phyloP scores from a whole-genome alignment of 768 basidiomycete species.

The Gloeopeniophorella convolvens region DNA sequence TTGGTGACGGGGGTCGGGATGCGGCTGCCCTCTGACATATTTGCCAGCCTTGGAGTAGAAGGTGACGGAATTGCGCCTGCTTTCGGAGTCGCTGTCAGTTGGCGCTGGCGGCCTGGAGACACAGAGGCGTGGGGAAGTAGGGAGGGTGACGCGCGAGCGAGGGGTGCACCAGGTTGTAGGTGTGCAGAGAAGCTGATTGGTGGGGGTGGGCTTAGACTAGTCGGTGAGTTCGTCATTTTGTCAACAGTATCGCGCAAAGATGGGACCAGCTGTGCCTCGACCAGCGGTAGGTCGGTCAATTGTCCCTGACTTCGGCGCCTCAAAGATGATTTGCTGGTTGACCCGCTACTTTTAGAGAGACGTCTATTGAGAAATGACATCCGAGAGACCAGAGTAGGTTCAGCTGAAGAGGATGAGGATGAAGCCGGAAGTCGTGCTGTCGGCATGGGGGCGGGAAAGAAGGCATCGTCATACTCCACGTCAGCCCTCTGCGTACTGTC shows the following conservation, averaged over 20 bases:
- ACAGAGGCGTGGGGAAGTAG: slow-evolving; percentile 3
- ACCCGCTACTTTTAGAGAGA: slow-evolving; percentile 8
- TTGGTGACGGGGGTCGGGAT: slow-evolving; percentile 11
- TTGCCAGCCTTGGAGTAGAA: background rate
- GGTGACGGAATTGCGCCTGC: background rate
- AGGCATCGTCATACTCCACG: background rate
- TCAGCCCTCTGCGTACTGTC: background rate
- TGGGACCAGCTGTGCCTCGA: slow-evolving; percentile 62
- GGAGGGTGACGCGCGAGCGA: background rate
- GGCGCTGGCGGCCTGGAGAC: slow-evolving; percentile 9
- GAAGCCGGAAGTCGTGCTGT: slow-evolving; percentile 16
- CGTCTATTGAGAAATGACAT: slow-evolving; percentile 17
- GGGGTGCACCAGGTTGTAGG: background rate
- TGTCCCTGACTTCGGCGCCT: slow-evolving; percentile 36
- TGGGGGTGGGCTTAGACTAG: slow-evolving; percentile 2
- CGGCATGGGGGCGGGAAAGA: slow-evolving; percentile 4
- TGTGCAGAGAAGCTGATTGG: background rate
- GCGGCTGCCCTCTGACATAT: slow-evolving; percentile 5
- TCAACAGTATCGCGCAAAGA: slow-evolving; percentile 67
- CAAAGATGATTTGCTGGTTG: slow-evolving; percentile 3
- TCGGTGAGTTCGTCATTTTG: slow-evolving; percentile 50
- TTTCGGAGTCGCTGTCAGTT: background rate
- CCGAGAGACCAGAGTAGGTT: slow-evolving; percentile 15
- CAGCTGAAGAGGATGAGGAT: slow-evolving; percentile 16
- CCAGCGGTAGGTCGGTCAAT: slow-evolving; percentile 47